Evolutionary conservation across 2,329 filamentous ascomycete species (phyloP), one percentile per base, ranked within the genome.

Genomic region (Botrytis tulipae): DNA sequence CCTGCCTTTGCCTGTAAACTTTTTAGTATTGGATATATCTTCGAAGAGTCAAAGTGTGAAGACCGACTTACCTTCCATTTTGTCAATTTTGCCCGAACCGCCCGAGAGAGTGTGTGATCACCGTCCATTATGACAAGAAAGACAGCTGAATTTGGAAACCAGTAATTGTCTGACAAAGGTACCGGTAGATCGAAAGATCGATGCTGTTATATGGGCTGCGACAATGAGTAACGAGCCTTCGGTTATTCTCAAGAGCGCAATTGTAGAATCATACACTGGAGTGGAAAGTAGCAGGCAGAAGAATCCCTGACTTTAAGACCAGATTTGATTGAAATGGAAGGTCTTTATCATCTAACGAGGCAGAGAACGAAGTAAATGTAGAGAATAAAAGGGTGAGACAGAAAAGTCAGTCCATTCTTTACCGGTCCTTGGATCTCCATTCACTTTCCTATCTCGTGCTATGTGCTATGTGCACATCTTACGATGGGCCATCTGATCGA

Each of bases 11-110:
- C 4, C n/a, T 63, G 25, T n/a, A 63, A 4, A 20, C 4, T 20
- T 6, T 7, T 29, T 1, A 32, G 18, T 32, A 10, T 32, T 63
- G 9, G 0, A 42, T 46, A 32, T 32, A 32, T 16, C 1, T 0
- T 44, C 16, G 6, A 20, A 10, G 14, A 3, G 10, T 2, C 1
- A 14, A 37, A 22, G 0, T 12, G 7, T 7, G 0, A 25, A 20
- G 2, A 32, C 4, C 5, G 29, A 44, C 18, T 5, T 32, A 32
- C 61, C 14, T 44, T 63, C 3, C 8, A 44, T 32, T 0, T 44
- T 5, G 4, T 8, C 3, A 20, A 5, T 20, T 32, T 25, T 18
- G 2, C 18, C 29, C 6, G 16, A 32, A 29, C 1, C 9, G 14
- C 9, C 16, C 9, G 16, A 32, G n/a, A 32, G n/a, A 9, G 18